A percentile compares a stretch with the other conserved stretches of the same genome.
These are phyloP conservation scores for Chrysanthemum seticuspe DNA, from an alignment of 129 eudicot genomes.

Conservation along the genomic window DNA sequence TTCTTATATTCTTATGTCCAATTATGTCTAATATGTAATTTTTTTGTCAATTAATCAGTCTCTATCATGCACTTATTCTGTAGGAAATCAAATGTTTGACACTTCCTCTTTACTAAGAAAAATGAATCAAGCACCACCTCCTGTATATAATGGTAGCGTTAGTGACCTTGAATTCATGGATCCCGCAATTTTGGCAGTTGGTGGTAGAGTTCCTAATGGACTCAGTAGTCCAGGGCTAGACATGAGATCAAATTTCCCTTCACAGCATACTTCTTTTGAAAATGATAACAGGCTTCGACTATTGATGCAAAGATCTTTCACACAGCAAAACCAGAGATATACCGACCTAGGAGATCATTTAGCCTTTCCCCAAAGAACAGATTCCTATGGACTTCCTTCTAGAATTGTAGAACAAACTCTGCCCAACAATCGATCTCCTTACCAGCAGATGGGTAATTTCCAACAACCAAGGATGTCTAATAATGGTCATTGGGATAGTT, in stretches of 20 bases:
- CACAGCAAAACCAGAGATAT: constrained; percentile 67
- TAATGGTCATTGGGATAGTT: constrained; percentile 85
- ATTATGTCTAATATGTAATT: background rate
- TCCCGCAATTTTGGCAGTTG: constrained; percentile 96
- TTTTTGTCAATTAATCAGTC: background rate
- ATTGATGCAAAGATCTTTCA: constrained; percentile 65
- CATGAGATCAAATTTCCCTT: constrained; percentile 47
- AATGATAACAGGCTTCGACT: constrained; percentile 68
- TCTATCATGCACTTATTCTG: constrained; percentile 14
- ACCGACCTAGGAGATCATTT: constrained; percentile 44
- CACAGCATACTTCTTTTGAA: constrained; percentile 54
- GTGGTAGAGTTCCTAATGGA: constrained; percentile 75
- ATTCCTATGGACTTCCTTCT: constrained; percentile 62
- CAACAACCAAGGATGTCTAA: constrained; percentile 67
- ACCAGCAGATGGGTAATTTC: constrained; percentile 35
- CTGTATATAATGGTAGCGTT: constrained; percentile 42
- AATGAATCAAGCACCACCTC: constrained; percentile 58
- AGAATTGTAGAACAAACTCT: constrained; percentile 48
- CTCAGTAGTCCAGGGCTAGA: constrained; percentile 49
- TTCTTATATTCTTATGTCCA: background rate
- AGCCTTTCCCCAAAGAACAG: constrained; percentile 42
- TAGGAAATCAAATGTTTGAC: constrained; percentile 67
- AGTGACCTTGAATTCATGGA: constrained; percentile 86
- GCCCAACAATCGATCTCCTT: constrained; percentile 45
- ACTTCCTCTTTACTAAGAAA: constrained; percentile 51